Conservation (phyloP, 2,329 filamentous ascomycete genomes). For the Dissoconium aciculare region DNA sequence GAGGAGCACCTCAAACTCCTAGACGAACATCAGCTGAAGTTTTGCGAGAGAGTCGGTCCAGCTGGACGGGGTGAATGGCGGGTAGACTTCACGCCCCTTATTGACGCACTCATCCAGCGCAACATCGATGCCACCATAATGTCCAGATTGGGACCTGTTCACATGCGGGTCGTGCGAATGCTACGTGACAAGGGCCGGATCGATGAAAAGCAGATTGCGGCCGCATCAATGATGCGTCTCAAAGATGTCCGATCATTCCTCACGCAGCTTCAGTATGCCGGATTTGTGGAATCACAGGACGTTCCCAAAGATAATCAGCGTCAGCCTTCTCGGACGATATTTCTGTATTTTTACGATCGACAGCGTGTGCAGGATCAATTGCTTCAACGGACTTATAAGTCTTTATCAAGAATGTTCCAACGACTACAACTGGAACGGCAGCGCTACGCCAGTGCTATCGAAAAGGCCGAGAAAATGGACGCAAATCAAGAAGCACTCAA, state of each 20-base stretch:
- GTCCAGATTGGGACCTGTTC: slow-evolving; percentile 58
- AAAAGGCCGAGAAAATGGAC: slow-evolving; percentile 71
- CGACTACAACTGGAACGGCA: slow-evolving; percentile 62
- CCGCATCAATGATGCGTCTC: slow-evolving; percentile 68
- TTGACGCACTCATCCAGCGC: slow-evolving; percentile 53
- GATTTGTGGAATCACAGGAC: slow-evolving; percentile 84
- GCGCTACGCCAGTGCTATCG: slow-evolving; percentile 56
- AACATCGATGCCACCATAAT: slow-evolving; percentile 74
- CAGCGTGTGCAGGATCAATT: slow-evolving; percentile 55
- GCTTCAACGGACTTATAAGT: slow-evolving; percentile 72
- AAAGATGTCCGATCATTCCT: slow-evolving; percentile 74
- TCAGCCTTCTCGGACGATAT: slow-evolving; percentile 69
- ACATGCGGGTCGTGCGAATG: slow-evolving; percentile 71
- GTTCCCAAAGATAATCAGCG: slow-evolving; percentile 77
- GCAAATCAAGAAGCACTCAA: slow-evolving; percentile 69
- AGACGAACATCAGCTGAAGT: slow-evolving; percentile 51
- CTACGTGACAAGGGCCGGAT: slow-evolving; percentile 76
- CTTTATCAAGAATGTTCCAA: slow-evolving; percentile 73
- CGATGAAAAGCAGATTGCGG: slow-evolving; percentile 81
- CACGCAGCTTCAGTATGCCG: slow-evolving; percentile 69
- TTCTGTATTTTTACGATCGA: slow-evolving; percentile 80
- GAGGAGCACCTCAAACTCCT: slow-evolving; percentile 61
- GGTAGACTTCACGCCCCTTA: slow-evolving; percentile 63
- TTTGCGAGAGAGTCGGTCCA: slow-evolving; percentile 52
- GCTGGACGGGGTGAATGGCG: slow-evolving; percentile 60